Base-by-base conservation (phyloP, 2,329 filamentous ascomycete species). In the Venturia effusa region DNA sequence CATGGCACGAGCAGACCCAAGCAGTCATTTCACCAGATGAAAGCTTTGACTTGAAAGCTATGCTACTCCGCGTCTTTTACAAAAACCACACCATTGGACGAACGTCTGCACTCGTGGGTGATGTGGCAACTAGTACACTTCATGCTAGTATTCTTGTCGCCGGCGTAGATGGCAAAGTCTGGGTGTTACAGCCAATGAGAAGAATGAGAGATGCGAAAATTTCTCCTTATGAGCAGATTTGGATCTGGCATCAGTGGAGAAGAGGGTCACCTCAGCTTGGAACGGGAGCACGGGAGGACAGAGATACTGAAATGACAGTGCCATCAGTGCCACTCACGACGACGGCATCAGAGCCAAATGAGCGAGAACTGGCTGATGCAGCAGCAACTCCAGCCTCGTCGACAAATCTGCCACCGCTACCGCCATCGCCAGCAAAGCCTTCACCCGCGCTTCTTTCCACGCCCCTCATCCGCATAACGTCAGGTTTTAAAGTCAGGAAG, bases 211-310 rank as follows among this genome's bases (percentile, higher is more conserved):
- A 81, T 64, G 71, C 75, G 17, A 84, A 83, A 66, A 76, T 77
- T 11, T 73, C 76, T 10, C 77, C 80, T 13, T 83, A 77, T 75
- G 77, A 83, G 64, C 81, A 84, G 66, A 78, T 74, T 7, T 84
- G 83, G 80, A 85, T 85, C 67, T 71, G 74, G 30, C 83, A 85
- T 67, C 82, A 85, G 64, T 87, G 83, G 82, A 69, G 77, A 24
- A 67, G 70, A 32, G 61, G 30, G 6, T 19, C 32, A 5, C 22
- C 62, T 17, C 39, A 17, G 15, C 32, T 17, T 54, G 34, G 39
- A 10, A 30, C 24, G 15, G 22, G 32, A 15, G 1, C 39, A 34
- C 57, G 40, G 8, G 57, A 40, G 11, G 13, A 6, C 2, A 4
- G n/a, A 24, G 43, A 57, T n/a, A 64, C 22, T 27, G 40, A 37